Evolutionary conservation across 2,329 filamentous ascomycete genomes (phyloP).

Genomic region (Fusarium zealandicum): DNA sequence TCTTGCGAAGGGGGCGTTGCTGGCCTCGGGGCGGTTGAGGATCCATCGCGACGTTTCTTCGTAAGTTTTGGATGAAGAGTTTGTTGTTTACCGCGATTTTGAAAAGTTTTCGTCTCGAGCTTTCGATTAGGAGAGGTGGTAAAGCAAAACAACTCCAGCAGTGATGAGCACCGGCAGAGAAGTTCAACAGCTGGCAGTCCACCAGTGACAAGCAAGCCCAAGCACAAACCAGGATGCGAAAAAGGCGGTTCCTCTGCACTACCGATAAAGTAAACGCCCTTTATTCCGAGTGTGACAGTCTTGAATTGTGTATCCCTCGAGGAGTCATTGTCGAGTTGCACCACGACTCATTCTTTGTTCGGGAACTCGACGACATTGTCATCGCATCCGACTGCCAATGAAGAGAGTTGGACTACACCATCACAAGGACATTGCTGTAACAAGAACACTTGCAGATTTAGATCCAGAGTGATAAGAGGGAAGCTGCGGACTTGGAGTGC

Average conservation of each 20-base stretch:
- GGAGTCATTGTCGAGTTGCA: constrained; percentile 17
- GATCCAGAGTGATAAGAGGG: too few species aligned
- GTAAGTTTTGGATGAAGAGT: background rate
- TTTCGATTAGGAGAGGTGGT: too few species aligned
- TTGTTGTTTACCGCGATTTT: too few species aligned
- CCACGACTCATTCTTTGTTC: constrained; percentile 32
- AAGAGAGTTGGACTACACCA: background rate
- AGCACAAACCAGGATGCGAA: background rate
- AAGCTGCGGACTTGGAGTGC: too few species aligned
- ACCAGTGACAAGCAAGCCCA: background rate
- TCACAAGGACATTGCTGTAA: background rate
- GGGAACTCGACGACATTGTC: constrained; percentile 7
- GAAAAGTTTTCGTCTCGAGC: too few species aligned
- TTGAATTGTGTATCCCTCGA: constrained; percentile 9
- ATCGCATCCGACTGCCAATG: constrained; percentile 5
- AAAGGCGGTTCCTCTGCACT: background rate
- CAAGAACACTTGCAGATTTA: too few species aligned
- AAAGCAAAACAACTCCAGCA: background rate
- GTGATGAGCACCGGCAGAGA: constrained; percentile 11
- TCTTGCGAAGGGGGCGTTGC: constrained; percentile 21
- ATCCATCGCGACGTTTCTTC: constrained; percentile 12
- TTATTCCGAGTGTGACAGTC: constrained; percentile 21
- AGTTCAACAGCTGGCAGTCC: background rate
- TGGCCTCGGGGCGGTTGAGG: constrained; percentile 13
- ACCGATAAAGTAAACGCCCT: background rate